A percentile compares a stretch with the other conserved stretches of the same genome.
These are phyloP conservation scores for Penicillium sp. DNA, from an alignment of 2,329 filamentous ascomycete genomes.

Conservation along the genomic window DNA sequence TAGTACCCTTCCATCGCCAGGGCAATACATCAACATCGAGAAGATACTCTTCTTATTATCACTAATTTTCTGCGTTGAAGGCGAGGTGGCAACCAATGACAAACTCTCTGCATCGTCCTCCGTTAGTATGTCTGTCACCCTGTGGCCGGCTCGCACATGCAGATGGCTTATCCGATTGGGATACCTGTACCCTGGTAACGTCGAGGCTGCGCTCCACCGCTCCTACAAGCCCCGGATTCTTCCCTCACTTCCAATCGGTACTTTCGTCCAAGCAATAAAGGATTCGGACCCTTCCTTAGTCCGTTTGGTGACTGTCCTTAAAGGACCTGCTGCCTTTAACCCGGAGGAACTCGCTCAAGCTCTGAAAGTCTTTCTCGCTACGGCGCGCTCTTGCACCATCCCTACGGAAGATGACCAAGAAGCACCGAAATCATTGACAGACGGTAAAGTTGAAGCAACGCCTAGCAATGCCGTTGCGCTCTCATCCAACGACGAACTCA, in stretches of 20 bases:
- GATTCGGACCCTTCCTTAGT: constrained; percentile 45
- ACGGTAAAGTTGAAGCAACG: constrained; percentile 25
- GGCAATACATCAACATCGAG: constrained; percentile 42
- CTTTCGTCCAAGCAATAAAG: constrained; percentile 46
- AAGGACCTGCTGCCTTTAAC: constrained; percentile 40
- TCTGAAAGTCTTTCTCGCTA: constrained; percentile 45
- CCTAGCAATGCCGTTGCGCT: constrained; percentile 22
- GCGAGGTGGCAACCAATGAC: constrained; percentile 27
- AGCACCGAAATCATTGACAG: constrained; percentile 36
- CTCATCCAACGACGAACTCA: constrained; percentile 13
- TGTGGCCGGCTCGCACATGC: constrained; percentile 47
- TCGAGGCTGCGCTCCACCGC: constrained; percentile 46
- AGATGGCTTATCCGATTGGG: constrained; percentile 48
- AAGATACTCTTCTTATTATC: constrained; percentile 44
- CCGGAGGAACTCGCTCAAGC: constrained; percentile 46
- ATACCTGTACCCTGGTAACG: constrained; percentile 44
- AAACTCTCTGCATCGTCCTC: constrained; percentile 31
- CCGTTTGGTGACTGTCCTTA: constrained; percentile 43
- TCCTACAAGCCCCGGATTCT: constrained; percentile 40
- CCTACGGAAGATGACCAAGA: constrained; percentile 36
- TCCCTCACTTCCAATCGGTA: constrained; percentile 43
- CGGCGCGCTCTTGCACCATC: constrained; percentile 42
- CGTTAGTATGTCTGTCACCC: constrained; percentile 35
- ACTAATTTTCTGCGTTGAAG: constrained; percentile 42
- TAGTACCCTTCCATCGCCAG: constrained; percentile 29